Conservation (phyloP, 345 rosid genomes). For the Corchorus olitorius region DNA sequence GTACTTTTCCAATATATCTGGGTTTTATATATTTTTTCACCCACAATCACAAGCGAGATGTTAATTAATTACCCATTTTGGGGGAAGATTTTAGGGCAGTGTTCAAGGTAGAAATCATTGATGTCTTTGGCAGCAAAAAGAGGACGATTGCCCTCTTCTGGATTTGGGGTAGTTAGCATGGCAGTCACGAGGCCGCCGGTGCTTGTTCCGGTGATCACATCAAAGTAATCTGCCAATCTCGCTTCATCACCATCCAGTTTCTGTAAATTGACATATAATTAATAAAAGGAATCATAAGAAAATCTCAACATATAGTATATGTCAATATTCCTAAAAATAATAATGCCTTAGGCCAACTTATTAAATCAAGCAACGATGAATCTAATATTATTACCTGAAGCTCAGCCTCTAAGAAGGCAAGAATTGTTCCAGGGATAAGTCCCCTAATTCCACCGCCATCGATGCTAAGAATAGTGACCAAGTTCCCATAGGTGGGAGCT, state of each 20-base stretch:
- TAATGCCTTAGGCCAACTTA: too few relatives aligned
- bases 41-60: background rate
- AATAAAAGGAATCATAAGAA: background rate
- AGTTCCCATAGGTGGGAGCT: slow-evolving; percentile 54
- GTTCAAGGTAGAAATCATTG: slow-evolving; percentile 32
- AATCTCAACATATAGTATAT: too few relatives aligned
- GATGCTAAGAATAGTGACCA: slow-evolving; percentile 66
- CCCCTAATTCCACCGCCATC: slow-evolving; percentile 90
- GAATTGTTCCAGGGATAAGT: slow-evolving; percentile 60
- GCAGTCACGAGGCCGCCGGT: slow-evolving; percentile 69
- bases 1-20: too few relatives aligned
- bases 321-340: too few relatives aligned
- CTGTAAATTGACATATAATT: slow-evolving; percentile 30
- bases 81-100: slow-evolving; percentile 48
- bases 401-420: slow-evolving; percentile 61
- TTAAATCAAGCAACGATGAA: too few relatives aligned
- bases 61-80: slow-evolving; percentile 27
- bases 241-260: slow-evolving; percentile 66
- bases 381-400: slow-evolving; percentile 49
- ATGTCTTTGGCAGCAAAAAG: slow-evolving; percentile 53
- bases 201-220: slow-evolving; percentile 65
- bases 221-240: slow-evolving; percentile 73
- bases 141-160: slow-evolving; percentile 45
- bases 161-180: slow-evolving; percentile 62
- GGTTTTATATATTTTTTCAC: background rate